Conservation (phyloP, 345 rosid genomes). For the Eucalyptus globulus region DNA sequence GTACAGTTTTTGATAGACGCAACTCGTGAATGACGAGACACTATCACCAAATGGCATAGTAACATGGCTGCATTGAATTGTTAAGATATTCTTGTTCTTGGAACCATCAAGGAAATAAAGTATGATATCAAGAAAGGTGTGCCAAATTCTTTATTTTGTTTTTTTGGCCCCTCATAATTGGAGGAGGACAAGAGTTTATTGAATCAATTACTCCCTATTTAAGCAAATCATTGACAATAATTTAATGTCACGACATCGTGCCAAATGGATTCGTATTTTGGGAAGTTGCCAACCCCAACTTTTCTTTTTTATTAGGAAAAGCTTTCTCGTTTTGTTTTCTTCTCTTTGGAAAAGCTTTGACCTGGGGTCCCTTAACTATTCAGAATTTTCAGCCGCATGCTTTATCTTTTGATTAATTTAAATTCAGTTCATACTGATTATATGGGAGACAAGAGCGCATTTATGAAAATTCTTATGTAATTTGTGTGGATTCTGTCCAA, state of each 20-base stretch:
- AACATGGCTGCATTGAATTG: background rate
- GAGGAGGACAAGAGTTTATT: background rate
- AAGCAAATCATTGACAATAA: background rate
- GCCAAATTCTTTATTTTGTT: background rate
- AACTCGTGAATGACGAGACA: background rate
- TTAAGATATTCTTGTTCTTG: background rate
- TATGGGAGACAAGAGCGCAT: background rate
- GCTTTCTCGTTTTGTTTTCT: background rate
- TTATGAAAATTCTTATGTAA: background rate
- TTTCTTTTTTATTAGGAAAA: background rate
- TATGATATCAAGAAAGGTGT: background rate
- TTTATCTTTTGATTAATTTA: background rate
- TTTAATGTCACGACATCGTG: background rate
- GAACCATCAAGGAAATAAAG: background rate
- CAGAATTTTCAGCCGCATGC: background rate
- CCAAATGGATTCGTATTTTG: background rate
- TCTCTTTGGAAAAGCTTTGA: background rate
- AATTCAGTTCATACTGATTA: background rate
- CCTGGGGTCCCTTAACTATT: background rate
- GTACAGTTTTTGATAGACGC: background rate
- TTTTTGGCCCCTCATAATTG: background rate
- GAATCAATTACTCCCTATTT: background rate
- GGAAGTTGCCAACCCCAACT: background rate
- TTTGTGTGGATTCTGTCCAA: background rate
- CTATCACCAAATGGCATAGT: background rate